Base-by-base conservation (phyloP, 306 rosid genomes). In the Pyrus betulifolia region DNA sequence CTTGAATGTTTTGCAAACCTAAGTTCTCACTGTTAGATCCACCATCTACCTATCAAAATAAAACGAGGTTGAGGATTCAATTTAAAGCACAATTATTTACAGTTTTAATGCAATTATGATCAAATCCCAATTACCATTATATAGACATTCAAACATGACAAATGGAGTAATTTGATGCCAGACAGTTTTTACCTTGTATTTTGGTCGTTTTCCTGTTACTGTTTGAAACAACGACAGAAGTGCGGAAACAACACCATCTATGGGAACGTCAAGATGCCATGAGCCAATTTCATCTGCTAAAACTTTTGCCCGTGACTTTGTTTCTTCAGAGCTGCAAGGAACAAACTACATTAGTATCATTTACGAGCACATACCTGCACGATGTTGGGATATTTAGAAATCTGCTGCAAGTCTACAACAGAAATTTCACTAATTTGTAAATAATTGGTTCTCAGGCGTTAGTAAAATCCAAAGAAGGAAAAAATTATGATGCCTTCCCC, bases 1-100 rank as follows among this genome's bases (percentile, higher is more conserved):
- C 97, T 85, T 92, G 99, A 84, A 95, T 95, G 84, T 95, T 95
- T 71, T 95, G 97, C 84, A 95, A 82, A 81, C 96, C 87, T 77
- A 95, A 82, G 84, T 95, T 95, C 83, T 92, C 96, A 51, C 77
- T 72, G 78, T 92, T 92, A 68, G 99, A 90, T 84, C 97, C 97
- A 68, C 99, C 97, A 83, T 92, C 96, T 70, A 89, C 88, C 98
- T 92, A 84, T 52, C 46, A 52, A 78, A 82, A 81, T 57, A 86
- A 83, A 79, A 77, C 13, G 74, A 69, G 21, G 69, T 42, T 30
- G 61, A 67, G 25, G 31, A 62, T 69, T 67, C 49, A 74, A 57
- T 69, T 22, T 67, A 35, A 44, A 62, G 30, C 59, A 45, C 25
- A 74, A 25, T 59, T 65, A 42, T 9, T 70, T 46, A 45, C 33